Evolutionary conservation across 1,139 yeast genomes (phyloP).

Genomic region (Casaregolazyma suthepensis): DNA sequence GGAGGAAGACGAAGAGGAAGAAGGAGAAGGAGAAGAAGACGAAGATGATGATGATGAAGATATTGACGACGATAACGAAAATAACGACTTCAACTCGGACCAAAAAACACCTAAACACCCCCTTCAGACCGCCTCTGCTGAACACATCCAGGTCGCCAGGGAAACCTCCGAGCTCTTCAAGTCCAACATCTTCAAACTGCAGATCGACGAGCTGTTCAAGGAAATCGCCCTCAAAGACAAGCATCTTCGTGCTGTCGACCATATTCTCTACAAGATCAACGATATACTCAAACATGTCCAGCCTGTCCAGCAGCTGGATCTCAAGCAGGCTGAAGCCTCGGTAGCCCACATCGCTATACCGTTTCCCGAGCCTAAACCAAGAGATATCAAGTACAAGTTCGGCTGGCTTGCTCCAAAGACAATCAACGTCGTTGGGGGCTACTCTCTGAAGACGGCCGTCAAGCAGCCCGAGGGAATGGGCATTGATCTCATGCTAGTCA

Average conservation of each 20-base stretch:
- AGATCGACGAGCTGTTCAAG: constrained; percentile 81
- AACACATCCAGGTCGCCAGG: constrained; percentile 83
- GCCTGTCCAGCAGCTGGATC: constrained; percentile 45
- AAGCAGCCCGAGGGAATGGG: constrained; percentile 56
- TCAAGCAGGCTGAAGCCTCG: constrained; percentile 43
- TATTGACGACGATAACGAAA: constrained; percentile 11
- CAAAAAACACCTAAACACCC: constrained; percentile 7
- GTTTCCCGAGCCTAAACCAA: constrained; percentile 84
- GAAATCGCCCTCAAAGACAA: constrained; percentile 72
- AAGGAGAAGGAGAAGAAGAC: constrained; percentile 11
- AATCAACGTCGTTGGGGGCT: constrained; percentile 80
- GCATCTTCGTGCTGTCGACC: constrained; percentile 62
- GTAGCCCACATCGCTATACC: constrained; percentile 62
- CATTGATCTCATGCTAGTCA: constrained; percentile 72
- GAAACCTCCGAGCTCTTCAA: constrained; percentile 93
- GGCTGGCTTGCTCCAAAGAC: constrained; percentile 66
- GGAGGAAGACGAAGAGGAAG: constrained; percentile 16
- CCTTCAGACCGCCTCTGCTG: constrained; percentile 47
- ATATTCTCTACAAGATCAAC: constrained; percentile 69
- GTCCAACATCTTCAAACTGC: constrained; percentile 88
- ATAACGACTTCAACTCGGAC: background rate
- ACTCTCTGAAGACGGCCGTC: constrained; percentile 78
- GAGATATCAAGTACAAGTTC: constrained; percentile 61
- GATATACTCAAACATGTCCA: constrained; percentile 61
- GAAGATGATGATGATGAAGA: constrained; percentile 14